Conservation (phyloP, 768 basidiomycete species). For the Hypholoma fasciculare region DNA sequence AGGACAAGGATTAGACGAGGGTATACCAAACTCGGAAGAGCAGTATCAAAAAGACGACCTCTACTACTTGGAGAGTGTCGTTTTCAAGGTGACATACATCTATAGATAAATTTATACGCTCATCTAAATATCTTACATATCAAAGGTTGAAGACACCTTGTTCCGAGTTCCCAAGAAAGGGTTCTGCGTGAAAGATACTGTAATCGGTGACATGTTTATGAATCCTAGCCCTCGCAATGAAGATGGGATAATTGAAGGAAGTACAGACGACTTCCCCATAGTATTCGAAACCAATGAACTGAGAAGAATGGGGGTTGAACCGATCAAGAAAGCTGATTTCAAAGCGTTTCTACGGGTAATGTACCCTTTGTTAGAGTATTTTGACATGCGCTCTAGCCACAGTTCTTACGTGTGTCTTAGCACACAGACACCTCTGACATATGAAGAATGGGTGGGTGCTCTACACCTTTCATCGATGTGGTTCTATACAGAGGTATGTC, state of each 20-base stretch:
- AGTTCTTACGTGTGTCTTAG: neutral
- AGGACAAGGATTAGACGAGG: too few relatives aligned
- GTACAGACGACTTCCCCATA: neutral
- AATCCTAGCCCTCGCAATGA: neutral
- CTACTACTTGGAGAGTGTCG: neutral
- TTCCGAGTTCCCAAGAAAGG: conserved; percentile 11
- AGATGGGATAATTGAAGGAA: neutral
- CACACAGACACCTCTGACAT: neutral
- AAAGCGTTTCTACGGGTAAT: conserved; percentile 6
- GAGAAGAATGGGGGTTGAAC: too few relatives aligned
- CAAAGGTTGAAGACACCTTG: conserved; percentile 6
- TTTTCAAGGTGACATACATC: neutral
- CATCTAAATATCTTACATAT: neutral
- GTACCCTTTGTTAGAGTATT: conserved; percentile 1
- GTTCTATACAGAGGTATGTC: conserved; percentile 3
- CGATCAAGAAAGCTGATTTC: conserved; percentile 1
- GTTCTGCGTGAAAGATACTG: conserved; percentile 5
- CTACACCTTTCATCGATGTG: conserved; percentile 11
- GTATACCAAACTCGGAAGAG: neutral
- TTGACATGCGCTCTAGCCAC: too few relatives aligned
- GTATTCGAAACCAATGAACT: too few relatives aligned
- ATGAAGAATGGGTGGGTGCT: conserved; percentile 8
- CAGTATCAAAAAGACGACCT: neutral
- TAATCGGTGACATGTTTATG: conserved; percentile 8
- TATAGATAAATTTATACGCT: neutral